Conservation (phyloP, 2,329 filamentous ascomycete species). For the Tolypocladium ovalisporum region DNA sequence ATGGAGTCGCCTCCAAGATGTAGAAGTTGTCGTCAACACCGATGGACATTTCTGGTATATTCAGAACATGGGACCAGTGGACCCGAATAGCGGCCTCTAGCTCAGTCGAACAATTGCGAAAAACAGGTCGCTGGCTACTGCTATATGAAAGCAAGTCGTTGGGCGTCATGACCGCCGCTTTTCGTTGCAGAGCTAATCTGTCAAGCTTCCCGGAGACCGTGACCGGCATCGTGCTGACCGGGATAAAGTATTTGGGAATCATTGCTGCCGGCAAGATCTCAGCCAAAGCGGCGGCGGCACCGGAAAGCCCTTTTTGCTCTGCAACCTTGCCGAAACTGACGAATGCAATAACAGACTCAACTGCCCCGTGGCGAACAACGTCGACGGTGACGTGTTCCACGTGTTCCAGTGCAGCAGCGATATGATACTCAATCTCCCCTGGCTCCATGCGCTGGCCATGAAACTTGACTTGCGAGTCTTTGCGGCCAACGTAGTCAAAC, state of each 20-base stretch:
- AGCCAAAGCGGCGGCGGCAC: not conserved
- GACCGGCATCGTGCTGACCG: conserved; percentile 24
- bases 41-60: conserved; percentile 2
- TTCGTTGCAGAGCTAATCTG: not conserved
- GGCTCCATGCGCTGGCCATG: conserved; percentile 46
- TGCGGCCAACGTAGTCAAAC: conserved; percentile 36
- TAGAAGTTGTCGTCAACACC: conserved; percentile 8
- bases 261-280: not conserved
- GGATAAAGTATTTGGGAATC: conserved; percentile 27
- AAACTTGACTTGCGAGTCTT: conserved; percentile 47
- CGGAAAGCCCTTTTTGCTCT: not conserved
- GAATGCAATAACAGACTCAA: not conserved
- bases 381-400: conserved; percentile 3
- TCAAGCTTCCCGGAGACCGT: conserved; percentile 4
- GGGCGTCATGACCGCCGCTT: not conserved
- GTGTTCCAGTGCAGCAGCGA: not conserved
- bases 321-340: not conserved
- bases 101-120: conserved; percentile 2
- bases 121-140: not conserved
- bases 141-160: not conserved
- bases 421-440: conserved; percentile 11
- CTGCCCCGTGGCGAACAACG: not conserved
- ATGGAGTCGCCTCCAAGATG: conserved; percentile 9
- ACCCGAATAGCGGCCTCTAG: conserved; percentile 8
- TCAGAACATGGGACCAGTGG: conserved; percentile 8